Base-by-base conservation (phyloP, 257 asterid species). In the Leonotis leonurus region DNA sequence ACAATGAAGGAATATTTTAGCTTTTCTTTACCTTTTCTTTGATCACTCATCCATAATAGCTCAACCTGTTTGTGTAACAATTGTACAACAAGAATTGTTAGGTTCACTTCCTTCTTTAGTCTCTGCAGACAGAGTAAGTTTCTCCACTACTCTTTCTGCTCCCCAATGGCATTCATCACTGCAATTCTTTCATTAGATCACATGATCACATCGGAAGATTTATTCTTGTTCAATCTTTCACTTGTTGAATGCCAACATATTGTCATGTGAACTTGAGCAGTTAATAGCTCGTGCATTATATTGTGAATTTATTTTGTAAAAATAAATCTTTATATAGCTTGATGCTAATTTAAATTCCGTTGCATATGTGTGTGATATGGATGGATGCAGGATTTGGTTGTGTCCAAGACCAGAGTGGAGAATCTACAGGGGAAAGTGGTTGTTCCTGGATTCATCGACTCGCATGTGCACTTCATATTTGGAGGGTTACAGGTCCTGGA, bases 371-470 rank as follows among this genome's bases (percentile, higher is more conserved):
- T 60, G 45, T 61, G 56, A 57, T 43, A 63, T n/a, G 70, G 67
- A 57, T 74, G 57, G 63, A 41, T 77, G 80, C 93, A 92, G 99
- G 82, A 76, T 48, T 72, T 84, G 76, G 67, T 73, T 26, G 83
- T 89, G 63, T 32, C 63, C 16, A 60, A 53, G 69, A 83, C 95
- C 36, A 59, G 64, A 46, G 71, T 62, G 48, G 62, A 89, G 71
- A 78, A 92, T 78, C 68, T 89, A 33, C 73, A 80, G 6, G 82
- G 89, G 59, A 89, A 85, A 71, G 56, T 83, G 64, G 89, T 83
- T 64, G 86, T 92, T 77, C 97, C 99, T 67, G 99, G 99, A 72
- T 81, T 92, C 82, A 86, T 92, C 33, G 99, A 92, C 81, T 92
- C 99, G 45, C 99, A 92, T 57, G 91, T 92, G 66, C 99, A 92